These are phyloP conservation scores for Malus fusca DNA, from an alignment of 306 rosid genomes.

Conservation along the genomic window DNA sequence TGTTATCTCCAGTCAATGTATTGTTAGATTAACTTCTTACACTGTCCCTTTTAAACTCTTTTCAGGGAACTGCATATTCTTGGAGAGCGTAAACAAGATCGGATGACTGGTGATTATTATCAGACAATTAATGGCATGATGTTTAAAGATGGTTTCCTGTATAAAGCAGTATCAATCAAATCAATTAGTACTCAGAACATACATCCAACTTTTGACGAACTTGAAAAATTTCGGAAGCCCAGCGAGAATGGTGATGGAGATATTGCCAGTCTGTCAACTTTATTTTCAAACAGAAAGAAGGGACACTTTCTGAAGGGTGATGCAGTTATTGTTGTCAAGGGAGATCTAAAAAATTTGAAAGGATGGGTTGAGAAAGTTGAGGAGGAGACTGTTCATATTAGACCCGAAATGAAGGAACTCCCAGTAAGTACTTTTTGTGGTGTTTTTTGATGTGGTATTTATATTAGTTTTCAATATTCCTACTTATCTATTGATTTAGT, in stretches of 20 bases:
- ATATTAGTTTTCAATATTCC: not conserved
- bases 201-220: slow-evolving; percentile 90
- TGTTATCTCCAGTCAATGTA: slow-evolving; percentile 9
- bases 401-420: slow-evolving; percentile 83
- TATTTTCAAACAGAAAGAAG: slow-evolving; percentile 86
- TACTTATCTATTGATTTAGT: not conserved
- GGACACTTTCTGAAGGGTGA: slow-evolving; percentile 99
- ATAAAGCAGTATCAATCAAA: slow-evolving; percentile 81
- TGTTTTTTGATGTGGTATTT: not conserved
- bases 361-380: slow-evolving; percentile 98
- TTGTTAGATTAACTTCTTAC: slow-evolving; percentile 8
- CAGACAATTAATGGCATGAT: slow-evolving; percentile 84
- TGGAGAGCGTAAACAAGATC: slow-evolving; percentile 84
- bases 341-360: slow-evolving; percentile 84
- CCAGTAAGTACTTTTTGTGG: slow-evolving; percentile 41
- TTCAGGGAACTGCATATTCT: slow-evolving; percentile 87
- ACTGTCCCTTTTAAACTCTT: not conserved
- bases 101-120: slow-evolving; percentile 78
- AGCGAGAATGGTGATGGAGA: slow-evolving; percentile 91
- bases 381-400: slow-evolving; percentile 81
- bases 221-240: slow-evolving; percentile 83
- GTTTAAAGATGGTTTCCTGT: slow-evolving; percentile 94
- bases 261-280: slow-evolving; percentile 75
- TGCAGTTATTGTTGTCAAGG: slow-evolving; percentile 81
- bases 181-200: slow-evolving; percentile 72